Conservation (phyloP, 495 filamentous ascomycete species). For the Talaromyces liani region DNA sequence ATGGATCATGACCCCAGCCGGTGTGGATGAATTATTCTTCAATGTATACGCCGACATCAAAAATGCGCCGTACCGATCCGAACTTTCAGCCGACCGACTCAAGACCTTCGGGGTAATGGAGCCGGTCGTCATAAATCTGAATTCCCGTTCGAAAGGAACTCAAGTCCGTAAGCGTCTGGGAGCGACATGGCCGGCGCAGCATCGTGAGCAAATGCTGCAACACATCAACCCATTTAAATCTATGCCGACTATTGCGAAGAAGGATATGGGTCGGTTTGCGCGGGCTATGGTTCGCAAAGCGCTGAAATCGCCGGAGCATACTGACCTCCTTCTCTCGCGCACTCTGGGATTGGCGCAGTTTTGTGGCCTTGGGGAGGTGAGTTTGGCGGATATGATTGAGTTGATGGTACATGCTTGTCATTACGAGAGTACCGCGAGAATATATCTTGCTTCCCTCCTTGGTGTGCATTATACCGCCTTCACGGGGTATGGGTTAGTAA, state of each 20-base stretch:
- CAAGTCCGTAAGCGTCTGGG: not conserved
- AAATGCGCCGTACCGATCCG: not conserved
- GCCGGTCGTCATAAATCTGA: not conserved
- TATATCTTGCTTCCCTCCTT: not conserved
- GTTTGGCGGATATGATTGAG: not conserved
- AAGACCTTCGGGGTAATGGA: not conserved
- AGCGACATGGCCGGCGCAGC: not conserved
- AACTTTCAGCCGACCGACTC: not conserved
- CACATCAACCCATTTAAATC: not conserved
- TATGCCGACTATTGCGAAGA: constrained; percentile 4
- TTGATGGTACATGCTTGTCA: not conserved
- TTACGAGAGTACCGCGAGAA: not conserved
- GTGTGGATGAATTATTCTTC: not conserved
- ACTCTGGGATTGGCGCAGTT: not conserved
- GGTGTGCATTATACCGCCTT: not conserved
- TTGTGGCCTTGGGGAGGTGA: not conserved
- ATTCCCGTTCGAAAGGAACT: not conserved
- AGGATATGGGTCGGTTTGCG: constrained; percentile 11
- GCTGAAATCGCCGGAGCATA: not conserved
- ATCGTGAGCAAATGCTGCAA: not conserved
- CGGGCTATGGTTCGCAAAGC: constrained; percentile 9
- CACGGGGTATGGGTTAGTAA: not conserved
- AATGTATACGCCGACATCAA: not conserved
- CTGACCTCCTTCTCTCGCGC: not conserved
- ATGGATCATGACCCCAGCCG: not conserved